Evolutionary conservation across 73 alveolate genomes (phyloP).

Genomic region (Tetrahymena elliotti): DNA sequence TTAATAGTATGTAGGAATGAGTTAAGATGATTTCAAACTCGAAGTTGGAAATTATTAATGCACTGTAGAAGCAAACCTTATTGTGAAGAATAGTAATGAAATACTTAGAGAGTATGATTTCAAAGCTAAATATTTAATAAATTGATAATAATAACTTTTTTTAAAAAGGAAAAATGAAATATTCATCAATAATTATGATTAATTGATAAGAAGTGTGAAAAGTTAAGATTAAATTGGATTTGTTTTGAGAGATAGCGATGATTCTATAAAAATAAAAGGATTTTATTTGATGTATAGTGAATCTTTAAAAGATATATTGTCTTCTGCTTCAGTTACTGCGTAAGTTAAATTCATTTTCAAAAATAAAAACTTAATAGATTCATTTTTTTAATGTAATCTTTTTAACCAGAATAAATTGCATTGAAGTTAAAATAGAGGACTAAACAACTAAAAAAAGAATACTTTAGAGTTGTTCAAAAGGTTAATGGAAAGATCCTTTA

Average conservation of each 20-base stretch:
- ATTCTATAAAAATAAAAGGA: background rate
- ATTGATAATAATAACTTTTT: too few relatives aligned
- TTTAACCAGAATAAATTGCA: background rate
- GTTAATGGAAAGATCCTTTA: background rate
- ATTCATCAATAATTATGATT: background rate
- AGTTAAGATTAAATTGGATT: background rate
- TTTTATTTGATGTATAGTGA: background rate
- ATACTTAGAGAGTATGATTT: background rate
- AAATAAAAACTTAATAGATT: too few relatives aligned
- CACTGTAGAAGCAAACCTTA: background rate
- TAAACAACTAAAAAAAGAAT: background rate
- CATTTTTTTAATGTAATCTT: too few relatives aligned
- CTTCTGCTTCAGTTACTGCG: background rate
- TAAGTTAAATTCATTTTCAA: too few relatives aligned
- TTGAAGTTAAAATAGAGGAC: background rate
- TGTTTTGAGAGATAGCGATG: background rate
- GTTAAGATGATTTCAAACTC: background rate
- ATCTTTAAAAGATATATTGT: too few relatives aligned
- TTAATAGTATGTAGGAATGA: background rate
- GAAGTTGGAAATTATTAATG: background rate
- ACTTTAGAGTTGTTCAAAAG: background rate
- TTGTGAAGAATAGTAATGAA: too few relatives aligned
- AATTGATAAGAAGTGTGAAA: background rate
- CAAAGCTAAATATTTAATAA: too few relatives aligned
- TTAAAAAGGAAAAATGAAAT: background rate